Evolutionary conservation across 257 asterid genomes (phyloP).

Genomic region (Solanum pinnatisectum): DNA sequence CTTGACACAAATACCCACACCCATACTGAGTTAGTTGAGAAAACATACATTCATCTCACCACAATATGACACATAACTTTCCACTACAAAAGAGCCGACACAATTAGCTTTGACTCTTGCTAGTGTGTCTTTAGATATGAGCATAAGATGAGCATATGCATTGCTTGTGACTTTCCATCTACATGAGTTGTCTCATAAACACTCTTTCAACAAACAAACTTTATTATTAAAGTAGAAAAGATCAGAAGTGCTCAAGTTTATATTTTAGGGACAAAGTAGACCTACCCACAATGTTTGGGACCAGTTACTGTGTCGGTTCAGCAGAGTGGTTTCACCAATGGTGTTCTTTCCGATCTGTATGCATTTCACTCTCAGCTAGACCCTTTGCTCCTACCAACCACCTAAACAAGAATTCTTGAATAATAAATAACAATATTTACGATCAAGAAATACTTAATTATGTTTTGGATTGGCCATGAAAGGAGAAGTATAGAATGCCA

Average conservation of each 20-base stretch:
- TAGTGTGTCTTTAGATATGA: not conserved
- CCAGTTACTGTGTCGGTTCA: not conserved
- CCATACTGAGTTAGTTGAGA: not conserved
- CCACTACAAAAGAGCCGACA: not conserved
- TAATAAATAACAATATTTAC: not conserved
- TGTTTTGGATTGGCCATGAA: not conserved
- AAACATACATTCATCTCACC: not conserved
- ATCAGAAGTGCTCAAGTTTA: not conserved
- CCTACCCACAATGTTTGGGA: not conserved
- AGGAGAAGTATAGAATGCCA: not conserved
- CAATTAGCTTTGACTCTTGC: not conserved
- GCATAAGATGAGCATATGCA: not conserved
- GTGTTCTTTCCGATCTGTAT: not conserved
- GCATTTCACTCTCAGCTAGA: not conserved
- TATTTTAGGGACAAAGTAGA: not conserved
- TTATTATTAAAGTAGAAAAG: not conserved
- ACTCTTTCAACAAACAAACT: not conserved
- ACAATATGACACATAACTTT: not conserved
- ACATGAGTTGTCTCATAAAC: not conserved
- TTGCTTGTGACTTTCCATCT: not conserved
- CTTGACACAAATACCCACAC: not conserved
- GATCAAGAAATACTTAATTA: not conserved
- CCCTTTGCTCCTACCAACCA: not conserved
- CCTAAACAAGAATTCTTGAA: not conserved
- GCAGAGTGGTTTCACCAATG: not conserved